Evolutionary conservation across 1,139 yeast species (phyloP).

Genomic region (Hyphopichia burtonii): DNA sequence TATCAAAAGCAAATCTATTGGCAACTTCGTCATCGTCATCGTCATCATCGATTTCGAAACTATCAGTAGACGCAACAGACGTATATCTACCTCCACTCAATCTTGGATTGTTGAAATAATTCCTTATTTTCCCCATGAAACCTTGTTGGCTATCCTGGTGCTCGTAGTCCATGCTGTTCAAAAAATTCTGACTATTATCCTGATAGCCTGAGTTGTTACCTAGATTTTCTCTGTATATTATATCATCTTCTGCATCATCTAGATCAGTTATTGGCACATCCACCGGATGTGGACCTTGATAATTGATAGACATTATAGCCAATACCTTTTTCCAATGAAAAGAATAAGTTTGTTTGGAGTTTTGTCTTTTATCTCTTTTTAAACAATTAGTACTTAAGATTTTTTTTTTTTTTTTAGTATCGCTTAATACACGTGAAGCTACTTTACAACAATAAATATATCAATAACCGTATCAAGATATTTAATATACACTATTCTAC

Average conservation of each 20-base stretch:
- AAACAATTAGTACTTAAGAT: too few relatives aligned
- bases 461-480: not conserved
- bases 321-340: too few relatives aligned
- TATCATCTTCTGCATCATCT: slow-evolving; percentile 54
- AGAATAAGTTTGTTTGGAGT: not conserved
- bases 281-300: slow-evolving; percentile 31
- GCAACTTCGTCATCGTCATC: slow-evolving; percentile 6
- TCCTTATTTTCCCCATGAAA: slow-evolving; percentile 6
- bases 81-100: not conserved
- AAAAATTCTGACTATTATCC: slow-evolving; percentile 4
- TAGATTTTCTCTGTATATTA: slow-evolving; percentile 19
- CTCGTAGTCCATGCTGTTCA: slow-evolving; percentile 25
- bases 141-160: slow-evolving; percentile 2
- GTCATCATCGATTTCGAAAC: slow-evolving; percentile 8
- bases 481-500: not conserved
- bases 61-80: slow-evolving; percentile 4
- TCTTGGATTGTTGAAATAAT: slow-evolving; percentile 2
- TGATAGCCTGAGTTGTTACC: not conserved
- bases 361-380: too few relatives aligned
- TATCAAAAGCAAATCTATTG: slow-evolving; percentile 7
- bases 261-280: slow-evolving; percentile 61
- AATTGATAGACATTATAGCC: slow-evolving; percentile 11
- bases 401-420: too few relatives aligned
- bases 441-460: not conserved
- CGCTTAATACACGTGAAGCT: not conserved